A percentile compares a stretch with the other conserved stretches of the same genome.
Evolutionary conservation across 805 yeast genomes (phyloP).

Genomic region (Yarrowia alimentaria): DNA sequence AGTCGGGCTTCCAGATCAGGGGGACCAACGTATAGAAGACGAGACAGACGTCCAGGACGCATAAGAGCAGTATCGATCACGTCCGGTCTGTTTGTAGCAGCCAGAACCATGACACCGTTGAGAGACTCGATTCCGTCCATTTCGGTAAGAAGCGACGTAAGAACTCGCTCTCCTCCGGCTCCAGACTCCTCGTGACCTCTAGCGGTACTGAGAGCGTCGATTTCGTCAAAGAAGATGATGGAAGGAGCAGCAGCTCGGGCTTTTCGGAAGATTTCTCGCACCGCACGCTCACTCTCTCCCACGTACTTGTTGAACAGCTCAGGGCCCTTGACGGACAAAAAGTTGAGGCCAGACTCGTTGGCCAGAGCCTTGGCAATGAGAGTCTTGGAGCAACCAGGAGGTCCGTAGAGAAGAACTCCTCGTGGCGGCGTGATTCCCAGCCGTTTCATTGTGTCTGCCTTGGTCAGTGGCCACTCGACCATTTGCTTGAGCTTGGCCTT

Average conservation of each 20-base stretch:
- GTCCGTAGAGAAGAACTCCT: slow-evolving; percentile 92
- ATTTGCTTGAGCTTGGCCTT: slow-evolving; percentile 83
- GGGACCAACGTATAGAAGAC: slow-evolving; percentile 89
- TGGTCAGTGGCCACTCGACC: slow-evolving; percentile 86
- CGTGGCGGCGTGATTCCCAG: slow-evolving; percentile 89
- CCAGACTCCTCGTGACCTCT: slow-evolving; percentile 61
- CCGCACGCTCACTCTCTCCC: slow-evolving; percentile 91
- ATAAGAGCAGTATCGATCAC: slow-evolving; percentile 88
- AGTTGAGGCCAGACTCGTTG: slow-evolving; percentile 90
- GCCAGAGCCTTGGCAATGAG: slow-evolving; percentile 93
- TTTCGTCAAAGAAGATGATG: slow-evolving; percentile 92
- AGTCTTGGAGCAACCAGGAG: slow-evolving; percentile 97
- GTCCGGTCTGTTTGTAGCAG: slow-evolving; percentile 95
- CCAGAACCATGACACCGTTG: slow-evolving; percentile 89
- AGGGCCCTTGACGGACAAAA: slow-evolving; percentile 94
- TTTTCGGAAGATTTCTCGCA: slow-evolving; percentile 88
- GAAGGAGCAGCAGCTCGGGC: slow-evolving; percentile 96
- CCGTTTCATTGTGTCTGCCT: slow-evolving; percentile 68
- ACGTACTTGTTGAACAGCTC: slow-evolving; percentile 93
- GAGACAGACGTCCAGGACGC: slow-evolving; percentile 93
- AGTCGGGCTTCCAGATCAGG: slow-evolving; percentile 80
- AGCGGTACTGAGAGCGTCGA: slow-evolving; percentile 85
- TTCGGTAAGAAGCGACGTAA: slow-evolving; percentile 88
- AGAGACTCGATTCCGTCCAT: slow-evolving; percentile 96
- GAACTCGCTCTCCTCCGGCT: slow-evolving; percentile 70